Percentiles rank a stretch among this genome's conserved stretches.
These are phyloP conservation scores for Hippophae gyantsensis DNA, from an alignment of 306 rosid genomes.

Conservation along the genomic window DNA sequence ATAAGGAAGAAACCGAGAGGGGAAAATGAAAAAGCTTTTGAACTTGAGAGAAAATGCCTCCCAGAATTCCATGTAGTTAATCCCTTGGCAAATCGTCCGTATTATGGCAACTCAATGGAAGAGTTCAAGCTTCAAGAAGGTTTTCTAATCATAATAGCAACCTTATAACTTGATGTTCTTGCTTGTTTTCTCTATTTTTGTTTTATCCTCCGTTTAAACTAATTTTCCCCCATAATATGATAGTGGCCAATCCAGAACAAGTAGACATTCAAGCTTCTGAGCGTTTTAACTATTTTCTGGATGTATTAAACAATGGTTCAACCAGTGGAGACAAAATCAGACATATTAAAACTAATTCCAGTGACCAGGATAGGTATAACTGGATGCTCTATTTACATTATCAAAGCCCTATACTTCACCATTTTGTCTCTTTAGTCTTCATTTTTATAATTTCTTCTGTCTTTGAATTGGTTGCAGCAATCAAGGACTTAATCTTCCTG, in stretches of 20 bases:
- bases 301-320: constrained; percentile 27
- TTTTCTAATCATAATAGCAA: not conserved
- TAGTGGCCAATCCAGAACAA: constrained; percentile 17
- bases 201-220: not conserved
- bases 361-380: constrained; percentile 27
- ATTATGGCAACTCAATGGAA: constrained; percentile 20
- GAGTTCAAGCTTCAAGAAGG: constrained; percentile 27
- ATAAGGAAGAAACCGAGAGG: constrained; percentile 23
- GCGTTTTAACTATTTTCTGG: constrained; percentile 18
- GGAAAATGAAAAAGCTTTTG: constrained; percentile 27
- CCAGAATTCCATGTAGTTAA: constrained; percentile 20
- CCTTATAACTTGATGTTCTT: not conserved
- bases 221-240: not conserved
- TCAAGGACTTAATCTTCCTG: constrained; percentile 37
- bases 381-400: too few species aligned
- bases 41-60: constrained; percentile 21
- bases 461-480: constrained; percentile 3
- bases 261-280: constrained; percentile 22
- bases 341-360: constrained; percentile 17
- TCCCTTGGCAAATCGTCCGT: constrained; percentile 17
- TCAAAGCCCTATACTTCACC: not conserved
- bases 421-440: too few species aligned
- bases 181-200: not conserved
- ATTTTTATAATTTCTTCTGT: not conserved
- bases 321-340: constrained; percentile 21